Base-by-base conservation (phyloP, 345 rosid species). In the Eucalyptus paniculata region DNA sequence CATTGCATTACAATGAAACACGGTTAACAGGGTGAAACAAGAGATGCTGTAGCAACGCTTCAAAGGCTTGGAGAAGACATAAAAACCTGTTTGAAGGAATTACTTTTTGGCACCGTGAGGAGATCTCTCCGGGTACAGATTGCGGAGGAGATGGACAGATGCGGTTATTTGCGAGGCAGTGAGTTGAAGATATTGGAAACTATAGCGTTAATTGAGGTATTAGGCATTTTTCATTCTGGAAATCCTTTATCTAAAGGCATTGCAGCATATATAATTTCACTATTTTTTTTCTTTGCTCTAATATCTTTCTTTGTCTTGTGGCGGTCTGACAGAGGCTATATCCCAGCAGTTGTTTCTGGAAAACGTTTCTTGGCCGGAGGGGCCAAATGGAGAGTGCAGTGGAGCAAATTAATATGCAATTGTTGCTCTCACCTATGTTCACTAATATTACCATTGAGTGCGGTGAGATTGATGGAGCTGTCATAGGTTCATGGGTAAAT, bases 391-490 rank as follows among this genome's bases (percentile, higher is more conserved):
- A 49, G 92, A 88, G 90, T 89, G 92, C 93, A 49, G 80, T 92
- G 85, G 93, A 89, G 87, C 93, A 90, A 91, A 91, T 94, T 86
- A 91, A 90, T 93, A 94, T 94, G 92, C 92, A 91, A 47, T 89
- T 96, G 21, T 90, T 92, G 91, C 93, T 93, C 91, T 93, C 95
- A 26, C 91, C 90, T 91, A 86, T 91, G 88, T 92, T 88, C 89
- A 89, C 88, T 90, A 88, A 94, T 91, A 88, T 93, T 86, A 88
- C 77, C 86, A 93, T 97, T 60, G 94, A 96, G 91, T 97, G 99
- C 90, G 99, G 99, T 91, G 99, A 98, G 94, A 91, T 98, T 92
- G 98, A 96, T 92, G 99, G 99, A 88, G 98, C 96, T 92, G 96
- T 98, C 92, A 91, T 96, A 91, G 99, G 99, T 89, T 91, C 96